phyloP scores from a whole-genome alignment of 2,329 filamentous ascomycete species.

The Alternaria angustiovoidea region DNA sequence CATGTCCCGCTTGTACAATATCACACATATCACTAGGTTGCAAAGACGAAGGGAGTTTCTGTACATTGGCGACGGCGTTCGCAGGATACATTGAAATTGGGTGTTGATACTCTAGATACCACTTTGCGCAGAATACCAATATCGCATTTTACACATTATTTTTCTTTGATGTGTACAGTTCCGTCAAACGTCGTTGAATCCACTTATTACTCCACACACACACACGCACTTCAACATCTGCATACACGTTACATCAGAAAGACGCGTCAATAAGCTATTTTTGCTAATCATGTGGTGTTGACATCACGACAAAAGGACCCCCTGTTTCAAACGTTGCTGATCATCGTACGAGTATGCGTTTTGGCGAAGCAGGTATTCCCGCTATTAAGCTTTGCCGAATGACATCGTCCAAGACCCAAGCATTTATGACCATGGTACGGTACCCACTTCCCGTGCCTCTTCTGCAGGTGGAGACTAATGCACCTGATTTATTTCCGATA shows the following conservation, averaged over 20 bases:
- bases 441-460: constrained; percentile 1
- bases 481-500: background rate
- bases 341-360: background rate
- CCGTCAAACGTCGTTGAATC: background rate
- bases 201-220: background rate
- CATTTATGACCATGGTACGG: background rate
- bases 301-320: background rate
- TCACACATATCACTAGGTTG: constrained; percentile 7
- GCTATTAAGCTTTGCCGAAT: constrained; percentile 12
- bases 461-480: background rate
- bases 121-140: constrained; percentile 11
- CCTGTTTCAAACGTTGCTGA: background rate
- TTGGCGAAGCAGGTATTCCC: background rate
- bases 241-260: background rate
- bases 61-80: constrained; percentile 17
- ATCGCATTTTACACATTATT: background rate
- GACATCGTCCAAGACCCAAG: constrained; percentile 14
- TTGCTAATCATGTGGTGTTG: background rate
- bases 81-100: background rate
- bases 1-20: constrained; percentile 1
- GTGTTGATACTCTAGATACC: constrained; percentile 16
- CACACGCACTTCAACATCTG: background rate
- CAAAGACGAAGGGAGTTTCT: constrained; percentile 5
- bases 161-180: background rate
- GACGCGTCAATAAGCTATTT: background rate